Evolutionary conservation across 495 filamentous ascomycete species (phyloP), one percentile per base, ranked within the genome.

Genomic region (Penicillium mononematosum): DNA sequence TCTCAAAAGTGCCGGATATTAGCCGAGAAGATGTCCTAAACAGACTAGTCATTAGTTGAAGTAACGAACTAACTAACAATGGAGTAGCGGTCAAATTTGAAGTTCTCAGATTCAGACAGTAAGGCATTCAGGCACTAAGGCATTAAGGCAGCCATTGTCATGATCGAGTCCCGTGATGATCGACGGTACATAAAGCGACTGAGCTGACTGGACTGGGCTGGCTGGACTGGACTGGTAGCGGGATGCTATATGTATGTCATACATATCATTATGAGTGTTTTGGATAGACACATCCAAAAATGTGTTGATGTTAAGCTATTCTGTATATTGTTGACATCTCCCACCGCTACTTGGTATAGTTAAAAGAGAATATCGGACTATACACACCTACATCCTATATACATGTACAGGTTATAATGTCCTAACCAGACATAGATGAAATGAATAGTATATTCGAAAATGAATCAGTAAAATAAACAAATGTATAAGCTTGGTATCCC

Each of bases 211-310:
- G 19, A 11, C 17, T 19, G 45, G 19, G 2, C 17, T 19, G 39
- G 20, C 24, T 25, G 39, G 20, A 45, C 20, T 45, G 43, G 20
- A 47, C 12, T 10, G 20, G 41, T 19, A 45, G 11, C 46, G 25
- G 38, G n/a, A 53, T 53, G 39, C n/a, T 32, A 20, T 27, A 42
- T 53, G 50, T 25, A 53, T 53, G 50, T 43, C 50, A 53, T 44
- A 43, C 49, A 51, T 51, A 20, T 34, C 10, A 4, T n/a, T 51
- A 22, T 51, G 49, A 38, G 3, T 34, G 31, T 7, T 16, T 31
- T 14, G 27, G 34, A 51, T 36, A n/a, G 12, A 25, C 2, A 32
- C 5, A 34, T 36, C 12, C 20, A 34, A 14, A 36, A 24, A 49
- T 4, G 7, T 32, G 31, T 20, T 22, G 27, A 49, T 22, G 46